phyloP scores from a whole-genome alignment of 306 rosid genomes.

The Prunus fruticosa region DNA sequence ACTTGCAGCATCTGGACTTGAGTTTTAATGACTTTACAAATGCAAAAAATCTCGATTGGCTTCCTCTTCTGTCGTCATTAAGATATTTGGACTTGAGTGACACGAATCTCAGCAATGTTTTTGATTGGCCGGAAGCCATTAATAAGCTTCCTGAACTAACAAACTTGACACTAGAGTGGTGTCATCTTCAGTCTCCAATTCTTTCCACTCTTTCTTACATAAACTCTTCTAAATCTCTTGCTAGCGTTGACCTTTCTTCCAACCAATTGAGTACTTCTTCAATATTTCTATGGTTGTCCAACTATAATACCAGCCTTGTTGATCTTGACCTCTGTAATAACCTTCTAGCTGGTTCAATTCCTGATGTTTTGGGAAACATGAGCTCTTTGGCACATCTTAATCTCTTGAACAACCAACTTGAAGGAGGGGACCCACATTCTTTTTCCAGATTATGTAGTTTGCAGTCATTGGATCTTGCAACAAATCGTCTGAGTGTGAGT shows the following conservation, averaged over 20 bases:
- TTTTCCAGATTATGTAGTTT: background rate
- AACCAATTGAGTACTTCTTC: background rate
- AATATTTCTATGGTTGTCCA: background rate
- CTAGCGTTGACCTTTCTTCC: background rate
- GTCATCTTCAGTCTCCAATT: background rate
- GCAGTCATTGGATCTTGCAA: fast-evolving
- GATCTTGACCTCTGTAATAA: background rate
- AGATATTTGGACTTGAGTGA: background rate
- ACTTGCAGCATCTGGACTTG: too few species aligned
- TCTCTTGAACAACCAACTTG: background rate
- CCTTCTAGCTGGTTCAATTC: background rate
- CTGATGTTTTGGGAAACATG: background rate
- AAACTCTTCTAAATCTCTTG: slow-evolving; percentile 9
- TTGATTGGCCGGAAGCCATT: too few species aligned
- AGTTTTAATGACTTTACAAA: fast-evolving
- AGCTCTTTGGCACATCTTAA: background rate
- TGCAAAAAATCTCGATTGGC: background rate
- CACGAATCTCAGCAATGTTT: too few species aligned
- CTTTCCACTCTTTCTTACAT: background rate
- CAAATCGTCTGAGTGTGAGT: too few species aligned
- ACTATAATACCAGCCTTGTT: background rate
- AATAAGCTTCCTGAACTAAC: too few species aligned
- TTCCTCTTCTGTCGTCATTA: slow-evolving; percentile 1
- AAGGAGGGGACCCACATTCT: background rate
- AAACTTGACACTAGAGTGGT: background rate